Conservation (phyloP, 2,329 filamentous ascomycete species). For the Alternaria incomplexa region DNA sequence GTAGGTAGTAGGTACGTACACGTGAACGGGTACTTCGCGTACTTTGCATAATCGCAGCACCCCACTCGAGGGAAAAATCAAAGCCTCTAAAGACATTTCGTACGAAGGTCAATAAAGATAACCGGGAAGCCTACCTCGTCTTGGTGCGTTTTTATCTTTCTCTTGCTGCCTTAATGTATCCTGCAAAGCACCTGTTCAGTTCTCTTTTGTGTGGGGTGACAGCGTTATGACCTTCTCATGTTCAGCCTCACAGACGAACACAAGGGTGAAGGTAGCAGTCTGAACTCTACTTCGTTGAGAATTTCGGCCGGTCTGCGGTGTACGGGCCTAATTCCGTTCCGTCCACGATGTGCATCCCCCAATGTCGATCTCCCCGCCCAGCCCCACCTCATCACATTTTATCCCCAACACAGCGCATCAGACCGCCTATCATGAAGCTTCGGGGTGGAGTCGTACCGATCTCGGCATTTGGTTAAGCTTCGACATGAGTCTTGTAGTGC, state of each 20-base stretch:
- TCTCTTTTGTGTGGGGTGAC: background rate
- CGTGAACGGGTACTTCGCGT: background rate
- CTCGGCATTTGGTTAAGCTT: conserved; percentile 5
- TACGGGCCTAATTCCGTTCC: background rate
- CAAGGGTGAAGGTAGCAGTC: background rate
- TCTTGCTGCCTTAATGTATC: background rate
- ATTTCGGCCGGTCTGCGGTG: conserved; percentile 2
- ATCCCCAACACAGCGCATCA: background rate
- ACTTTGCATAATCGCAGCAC: background rate
- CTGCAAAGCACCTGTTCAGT: background rate
- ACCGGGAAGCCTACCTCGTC: too few relatives aligned
- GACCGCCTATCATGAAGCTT: conserved; percentile 1
- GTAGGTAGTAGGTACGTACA: background rate
- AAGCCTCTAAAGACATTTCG: too few relatives aligned
- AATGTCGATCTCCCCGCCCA: conserved; percentile 6
- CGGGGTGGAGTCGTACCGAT: background rate
- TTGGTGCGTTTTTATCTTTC: too few relatives aligned
- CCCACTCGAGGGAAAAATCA: too few relatives aligned
- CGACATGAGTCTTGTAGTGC: background rate
- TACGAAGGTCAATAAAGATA: too few relatives aligned
- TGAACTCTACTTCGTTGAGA: background rate
- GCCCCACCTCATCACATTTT: conserved; percentile 4
- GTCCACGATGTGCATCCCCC: background rate
- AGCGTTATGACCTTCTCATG: background rate
- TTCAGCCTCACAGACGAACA: background rate